Percentiles rank a stretch among this genome's conserved stretches.
phyloP scores from a whole-genome alignment of 805 yeast species.

The Kluyveromyces siamensis region DNA sequence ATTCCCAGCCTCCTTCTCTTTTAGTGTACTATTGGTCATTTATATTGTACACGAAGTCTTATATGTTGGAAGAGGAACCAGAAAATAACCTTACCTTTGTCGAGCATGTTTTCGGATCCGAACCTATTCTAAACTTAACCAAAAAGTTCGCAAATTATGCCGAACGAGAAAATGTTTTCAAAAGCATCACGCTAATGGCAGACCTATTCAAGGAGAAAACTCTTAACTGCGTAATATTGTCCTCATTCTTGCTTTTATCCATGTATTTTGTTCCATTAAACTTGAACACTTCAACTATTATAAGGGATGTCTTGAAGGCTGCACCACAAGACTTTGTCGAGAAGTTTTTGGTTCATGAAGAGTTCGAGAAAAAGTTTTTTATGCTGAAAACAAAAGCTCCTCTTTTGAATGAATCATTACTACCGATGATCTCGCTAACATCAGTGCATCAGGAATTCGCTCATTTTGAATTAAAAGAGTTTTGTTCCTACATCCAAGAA shows the following conservation, averaged over 20 bases:
- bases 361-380: constrained; percentile 27
- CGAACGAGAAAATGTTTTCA: constrained; percentile 37
- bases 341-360: constrained; percentile 27
- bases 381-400: constrained; percentile 73
- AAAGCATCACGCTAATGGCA: constrained; percentile 34
- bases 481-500: constrained; percentile 55
- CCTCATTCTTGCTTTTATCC: constrained; percentile 28
- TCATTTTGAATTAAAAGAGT: constrained; percentile 44
- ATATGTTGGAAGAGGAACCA: constrained; percentile 34
- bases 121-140: constrained; percentile 10
- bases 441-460: constrained; percentile 63
- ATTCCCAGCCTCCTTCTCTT: constrained; percentile 36
- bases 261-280: constrained; percentile 41
- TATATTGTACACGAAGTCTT: constrained; percentile 42
- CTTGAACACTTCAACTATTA: constrained; percentile 24
- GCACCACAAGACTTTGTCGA: constrained; percentile 34
- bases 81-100: constrained; percentile 12
- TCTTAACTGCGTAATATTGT: constrained; percentile 38
- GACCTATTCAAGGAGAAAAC: constrained; percentile 39
- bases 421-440: constrained; percentile 52
- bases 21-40: constrained; percentile 62
- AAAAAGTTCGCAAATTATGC: constrained; percentile 31
- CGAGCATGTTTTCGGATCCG: constrained; percentile 8
- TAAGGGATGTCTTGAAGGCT: constrained; percentile 21
- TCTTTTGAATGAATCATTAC: constrained; percentile 35